Conservation (phyloP, 371 early-diverging fungal genomes). For the Blakeslea trispora region DNA sequence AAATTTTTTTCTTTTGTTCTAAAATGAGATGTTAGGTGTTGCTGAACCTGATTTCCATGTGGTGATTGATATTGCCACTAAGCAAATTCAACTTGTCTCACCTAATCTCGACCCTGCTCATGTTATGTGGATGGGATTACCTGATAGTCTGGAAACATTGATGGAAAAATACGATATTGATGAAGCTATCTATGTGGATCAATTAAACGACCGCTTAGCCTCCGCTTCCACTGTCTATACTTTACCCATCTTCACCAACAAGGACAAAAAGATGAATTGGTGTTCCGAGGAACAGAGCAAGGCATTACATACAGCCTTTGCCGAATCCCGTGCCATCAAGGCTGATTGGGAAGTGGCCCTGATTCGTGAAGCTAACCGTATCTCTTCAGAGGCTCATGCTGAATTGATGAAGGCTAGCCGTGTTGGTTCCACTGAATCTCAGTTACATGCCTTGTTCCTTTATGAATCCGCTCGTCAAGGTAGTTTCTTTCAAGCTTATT, state of each 20-base stretch:
- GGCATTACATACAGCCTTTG: conserved; percentile 60
- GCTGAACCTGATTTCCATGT: conserved; percentile 77
- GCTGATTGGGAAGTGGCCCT: conserved; percentile 72
- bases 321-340: conserved; percentile 81
- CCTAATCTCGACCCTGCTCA: conserved; percentile 73
- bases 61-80: conserved; percentile 66
- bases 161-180: conserved; percentile 65
- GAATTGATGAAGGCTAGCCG: conserved; percentile 70
- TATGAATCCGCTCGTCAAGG: conserved; percentile 72
- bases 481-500: conserved; percentile 82
- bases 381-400: conserved; percentile 78
- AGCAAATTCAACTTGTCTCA: conserved; percentile 65
- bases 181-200: conserved; percentile 54
- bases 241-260: conserved; percentile 29
- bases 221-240: conserved; percentile 43
- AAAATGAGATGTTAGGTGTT: conserved; percentile 59
- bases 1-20: conserved; percentile 4
- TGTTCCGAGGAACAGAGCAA: conserved; percentile 33
- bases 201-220: conserved; percentile 23
- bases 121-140: conserved; percentile 86
- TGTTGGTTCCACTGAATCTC: conserved; percentile 67
- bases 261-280: conserved; percentile 2
- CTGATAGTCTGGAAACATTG: conserved; percentile 53
- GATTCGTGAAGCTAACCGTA: conserved; percentile 76
- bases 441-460: conserved; percentile 76